These are phyloP conservation scores for Conoideocrella luteorostrata DNA, from an alignment of 2,329 filamentous ascomycete species.

Conservation along the genomic window DNA sequence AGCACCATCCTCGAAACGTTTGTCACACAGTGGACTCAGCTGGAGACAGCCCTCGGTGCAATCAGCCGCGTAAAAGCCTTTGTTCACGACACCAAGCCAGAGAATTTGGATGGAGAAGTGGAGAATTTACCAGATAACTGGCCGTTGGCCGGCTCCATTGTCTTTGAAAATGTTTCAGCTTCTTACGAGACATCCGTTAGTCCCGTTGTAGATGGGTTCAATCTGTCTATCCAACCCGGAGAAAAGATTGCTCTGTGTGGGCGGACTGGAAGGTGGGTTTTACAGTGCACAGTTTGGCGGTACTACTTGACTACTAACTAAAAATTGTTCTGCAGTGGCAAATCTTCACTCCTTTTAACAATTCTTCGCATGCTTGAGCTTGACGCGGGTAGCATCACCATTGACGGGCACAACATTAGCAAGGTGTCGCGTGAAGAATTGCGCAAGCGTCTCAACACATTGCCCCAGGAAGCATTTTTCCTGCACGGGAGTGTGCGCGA, in stretches of 20 bases:
- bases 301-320: conserved; percentile 10
- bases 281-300: neutral
- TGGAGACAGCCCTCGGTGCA: conserved; percentile 22
- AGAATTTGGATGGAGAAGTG: conserved; percentile 16
- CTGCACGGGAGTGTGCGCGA: conserved; percentile 39
- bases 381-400: conserved; percentile 31
- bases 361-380: conserved; percentile 43
- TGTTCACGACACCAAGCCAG: conserved; percentile 15
- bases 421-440: conserved; percentile 17
- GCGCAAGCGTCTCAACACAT: conserved; percentile 28
- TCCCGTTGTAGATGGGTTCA: conserved; percentile 23
- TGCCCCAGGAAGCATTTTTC: conserved; percentile 47
- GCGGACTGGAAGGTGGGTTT: conserved; percentile 28
- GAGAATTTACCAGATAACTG: conserved; percentile 15
- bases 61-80: conserved; percentile 22
- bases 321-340: conserved; percentile 19
- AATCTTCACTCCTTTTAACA: conserved; percentile 31
- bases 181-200: conserved; percentile 18
- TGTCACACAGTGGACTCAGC: conserved; percentile 25
- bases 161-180: conserved; percentile 21
- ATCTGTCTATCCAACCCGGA: conserved; percentile 23
- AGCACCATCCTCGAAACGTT: conserved; percentile 23
- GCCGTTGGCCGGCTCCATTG: conserved; percentile 19
- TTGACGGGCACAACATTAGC: conserved; percentile 36
- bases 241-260: conserved; percentile 38